These are phyloP conservation scores for Cicer arietinum DNA, from an alignment of 306 rosid genomes.

Conservation along the genomic window DNA sequence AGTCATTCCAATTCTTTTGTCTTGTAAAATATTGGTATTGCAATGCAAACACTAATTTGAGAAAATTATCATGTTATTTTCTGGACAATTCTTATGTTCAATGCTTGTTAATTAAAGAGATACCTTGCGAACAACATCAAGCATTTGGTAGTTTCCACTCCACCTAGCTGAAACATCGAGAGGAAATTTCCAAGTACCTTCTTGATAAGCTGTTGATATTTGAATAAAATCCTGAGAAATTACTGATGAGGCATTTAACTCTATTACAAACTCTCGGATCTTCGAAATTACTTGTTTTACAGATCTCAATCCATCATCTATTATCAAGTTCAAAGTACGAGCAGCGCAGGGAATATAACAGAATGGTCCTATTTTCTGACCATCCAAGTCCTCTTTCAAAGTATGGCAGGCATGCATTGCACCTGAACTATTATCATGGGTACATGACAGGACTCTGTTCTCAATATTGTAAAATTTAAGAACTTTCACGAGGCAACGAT, in stretches of 20 bases:
- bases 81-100: slow-evolving; percentile 26
- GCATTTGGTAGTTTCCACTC: slow-evolving; percentile 98
- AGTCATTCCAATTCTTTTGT: slow-evolving; percentile 18
- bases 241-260: slow-evolving; percentile 72
- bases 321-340: slow-evolving; percentile 78
- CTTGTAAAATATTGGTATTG: slow-evolving; percentile 11
- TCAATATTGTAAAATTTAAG: slow-evolving; percentile 84
- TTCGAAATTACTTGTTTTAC: slow-evolving; percentile 66
- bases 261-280: slow-evolving; percentile 81
- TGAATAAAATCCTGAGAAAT: slow-evolving; percentile 79
- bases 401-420: slow-evolving; percentile 80
- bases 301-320: slow-evolving; percentile 83
- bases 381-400: slow-evolving; percentile 74
- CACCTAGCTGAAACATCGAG: slow-evolving; percentile 89
- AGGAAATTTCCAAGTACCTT: slow-evolving; percentile 91
- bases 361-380: slow-evolving; percentile 81
- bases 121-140: slow-evolving; percentile 89
- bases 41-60: slow-evolving; percentile 13
- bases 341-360: slow-evolving; percentile 95
- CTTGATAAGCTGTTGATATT: slow-evolving; percentile 75
- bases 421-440: slow-evolving; percentile 82
- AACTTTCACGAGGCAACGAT: slow-evolving; percentile 68
- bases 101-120: slow-evolving; percentile 31
- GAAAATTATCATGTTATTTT: neutral
- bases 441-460: slow-evolving; percentile 80